Percentiles rank a stretch among this genome's conserved stretches.
Conservation (phyloP, 768 basidiomycete species). For the Lactarius akahatsu region DNA sequence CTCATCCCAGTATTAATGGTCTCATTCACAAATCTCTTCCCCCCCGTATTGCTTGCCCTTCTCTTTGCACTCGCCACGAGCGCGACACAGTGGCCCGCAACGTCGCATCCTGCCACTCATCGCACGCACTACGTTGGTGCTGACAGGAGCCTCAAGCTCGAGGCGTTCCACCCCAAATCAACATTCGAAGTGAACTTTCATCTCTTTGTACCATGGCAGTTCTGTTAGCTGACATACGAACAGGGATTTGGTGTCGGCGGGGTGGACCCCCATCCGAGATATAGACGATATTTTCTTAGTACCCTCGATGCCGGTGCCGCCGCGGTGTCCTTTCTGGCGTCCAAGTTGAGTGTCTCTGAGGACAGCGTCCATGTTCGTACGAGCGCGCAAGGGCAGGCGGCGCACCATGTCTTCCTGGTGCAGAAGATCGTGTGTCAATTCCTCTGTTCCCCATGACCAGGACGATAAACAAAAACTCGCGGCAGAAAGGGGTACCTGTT, state of each 20-base stretch:
- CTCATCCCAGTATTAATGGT: conserved; percentile 17
- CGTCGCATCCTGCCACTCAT: conserved; percentile 31
- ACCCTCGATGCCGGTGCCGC: conserved; percentile 28
- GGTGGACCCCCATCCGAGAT: conserved; percentile 30
- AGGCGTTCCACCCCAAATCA: conserved; percentile 34
- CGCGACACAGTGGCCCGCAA: conserved; percentile 30
- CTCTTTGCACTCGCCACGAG: conserved; percentile 26
- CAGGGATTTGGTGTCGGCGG: conserved; percentile 33
- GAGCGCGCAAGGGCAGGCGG: conserved; percentile 25
- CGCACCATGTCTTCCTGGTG: conserved; percentile 29
- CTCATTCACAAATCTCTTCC: conserved; percentile 29
- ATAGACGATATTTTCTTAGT: conserved; percentile 21
- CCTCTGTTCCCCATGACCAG: background rate
- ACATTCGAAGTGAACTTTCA: conserved; percentile 30
- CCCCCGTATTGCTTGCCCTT: conserved; percentile 31
- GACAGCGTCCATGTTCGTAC: conserved; percentile 27
- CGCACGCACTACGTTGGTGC: conserved; percentile 29
- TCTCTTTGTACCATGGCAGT: background rate
- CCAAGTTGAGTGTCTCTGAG: conserved; percentile 28
- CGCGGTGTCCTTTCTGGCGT: conserved; percentile 31
- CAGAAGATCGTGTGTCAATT: conserved; percentile 30
- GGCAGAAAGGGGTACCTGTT: conserved; percentile 39
- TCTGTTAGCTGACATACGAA: background rate
- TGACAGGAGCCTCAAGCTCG: conserved; percentile 22
- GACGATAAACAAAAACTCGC: background rate